Conservation (phyloP, 768 basidiomycete genomes). For the Macrocybe gigantea region DNA sequence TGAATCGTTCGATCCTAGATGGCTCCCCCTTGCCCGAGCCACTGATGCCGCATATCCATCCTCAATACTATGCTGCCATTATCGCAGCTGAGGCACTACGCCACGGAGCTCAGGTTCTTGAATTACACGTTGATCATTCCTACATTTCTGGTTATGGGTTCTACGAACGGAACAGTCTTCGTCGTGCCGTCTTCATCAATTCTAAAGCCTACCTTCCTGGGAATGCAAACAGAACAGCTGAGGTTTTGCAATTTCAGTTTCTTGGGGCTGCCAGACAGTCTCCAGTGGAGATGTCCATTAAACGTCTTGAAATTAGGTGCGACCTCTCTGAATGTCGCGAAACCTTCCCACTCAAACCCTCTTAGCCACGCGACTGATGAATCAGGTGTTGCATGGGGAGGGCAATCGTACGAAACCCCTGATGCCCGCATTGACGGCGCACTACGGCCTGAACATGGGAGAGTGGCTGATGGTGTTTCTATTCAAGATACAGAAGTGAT, state of each 20-base stretch:
- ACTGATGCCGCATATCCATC: slow-evolving; percentile 54
- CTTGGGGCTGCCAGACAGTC: slow-evolving; percentile 12
- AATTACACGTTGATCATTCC: slow-evolving; percentile 41
- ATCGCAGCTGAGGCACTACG: slow-evolving; percentile 51
- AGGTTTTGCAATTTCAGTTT: slow-evolving; percentile 39
- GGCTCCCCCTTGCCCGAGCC: slow-evolving; percentile 44
- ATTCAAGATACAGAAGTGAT: slow-evolving; percentile 44
- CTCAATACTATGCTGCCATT: slow-evolving; percentile 61
- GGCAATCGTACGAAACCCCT: slow-evolving; percentile 50
- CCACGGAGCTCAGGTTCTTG: slow-evolving; percentile 36
- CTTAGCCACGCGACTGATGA: slow-evolving; percentile 43
- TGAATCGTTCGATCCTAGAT: slow-evolving; percentile 54
- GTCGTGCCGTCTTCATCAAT: slow-evolving; percentile 54
- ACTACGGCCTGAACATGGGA: slow-evolving; percentile 18
- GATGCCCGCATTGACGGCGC: slow-evolving; percentile 35
- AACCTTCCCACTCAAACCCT: neutral
- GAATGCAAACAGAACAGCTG: slow-evolving; percentile 27
- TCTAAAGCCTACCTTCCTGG: slow-evolving; percentile 41
- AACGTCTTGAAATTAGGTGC: slow-evolving; percentile 43
- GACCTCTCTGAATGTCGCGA: slow-evolving; percentile 6
- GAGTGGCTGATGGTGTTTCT: slow-evolving; percentile 32
- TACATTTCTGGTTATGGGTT: slow-evolving; percentile 57
- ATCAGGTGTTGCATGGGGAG: slow-evolving; percentile 50
- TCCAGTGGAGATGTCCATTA: slow-evolving; percentile 33
- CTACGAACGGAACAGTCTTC: slow-evolving; percentile 39